These are phyloP conservation scores for Pseudozyma pruni DNA, from an alignment of 1,284 basidiomycete genomes.

Conservation along the genomic window DNA sequence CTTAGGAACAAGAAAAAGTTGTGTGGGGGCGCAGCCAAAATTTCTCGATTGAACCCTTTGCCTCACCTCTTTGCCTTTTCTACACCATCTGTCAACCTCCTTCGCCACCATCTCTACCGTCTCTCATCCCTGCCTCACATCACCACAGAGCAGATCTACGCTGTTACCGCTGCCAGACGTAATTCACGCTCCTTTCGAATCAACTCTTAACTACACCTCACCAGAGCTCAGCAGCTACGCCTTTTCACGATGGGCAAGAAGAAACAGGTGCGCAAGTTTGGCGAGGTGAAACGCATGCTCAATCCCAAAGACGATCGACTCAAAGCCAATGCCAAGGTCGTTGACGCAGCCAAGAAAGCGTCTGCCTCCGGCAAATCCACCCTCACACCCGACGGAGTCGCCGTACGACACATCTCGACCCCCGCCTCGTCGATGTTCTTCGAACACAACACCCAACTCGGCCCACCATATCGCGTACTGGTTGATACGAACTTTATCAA, in stretches of 20 bases:
- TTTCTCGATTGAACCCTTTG: constrained; percentile 7
- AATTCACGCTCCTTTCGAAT: too few species aligned
- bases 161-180: neutral
- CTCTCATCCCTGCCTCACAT: neutral
- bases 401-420: constrained; percentile 52
- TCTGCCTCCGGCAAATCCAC: neutral
- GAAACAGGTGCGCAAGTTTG: constrained; percentile 94
- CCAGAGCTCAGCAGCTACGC: neutral
- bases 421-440: constrained; percentile 87
- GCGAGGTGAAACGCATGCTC: constrained; percentile 90
- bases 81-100: neutral
- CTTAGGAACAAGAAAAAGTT: neutral
- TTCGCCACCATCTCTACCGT: neutral
- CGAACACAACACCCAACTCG: constrained; percentile 93
- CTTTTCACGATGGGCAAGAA: constrained; percentile 82
- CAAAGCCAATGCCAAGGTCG: constrained; percentile 74
- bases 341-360: constrained; percentile 64
- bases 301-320: constrained; percentile 93
- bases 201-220: too few species aligned
- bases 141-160: neutral
- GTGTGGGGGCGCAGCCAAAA: neutral
- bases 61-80: neutral
- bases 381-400: constrained; percentile 42
- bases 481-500: constrained; percentile 99
- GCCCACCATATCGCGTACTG: constrained; percentile 94